Evolutionary conservation across 176 grass and related monocot genomes (phyloP).

Genomic region (Triticum timopheevii): DNA sequence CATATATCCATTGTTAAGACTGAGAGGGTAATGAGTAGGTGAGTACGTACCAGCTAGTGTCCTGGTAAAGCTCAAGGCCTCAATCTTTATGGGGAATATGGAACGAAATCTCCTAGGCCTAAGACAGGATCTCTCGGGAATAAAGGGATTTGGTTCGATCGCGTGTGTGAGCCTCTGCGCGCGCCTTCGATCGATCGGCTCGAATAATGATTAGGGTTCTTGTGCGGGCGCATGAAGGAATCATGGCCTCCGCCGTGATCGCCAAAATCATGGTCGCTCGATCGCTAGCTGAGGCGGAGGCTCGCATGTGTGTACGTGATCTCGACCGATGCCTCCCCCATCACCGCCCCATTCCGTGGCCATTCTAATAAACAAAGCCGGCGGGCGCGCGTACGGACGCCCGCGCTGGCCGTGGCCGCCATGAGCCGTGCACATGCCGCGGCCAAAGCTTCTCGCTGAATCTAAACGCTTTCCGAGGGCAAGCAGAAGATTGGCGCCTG

Average conservation of each 20-base stretch:
- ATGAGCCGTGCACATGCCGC: slow-evolving; percentile 41
- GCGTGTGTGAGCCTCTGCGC: neutral
- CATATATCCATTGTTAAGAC: neutral
- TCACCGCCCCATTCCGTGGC: slow-evolving; percentile 27
- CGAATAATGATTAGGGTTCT: slow-evolving; percentile 37
- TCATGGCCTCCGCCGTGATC: slow-evolving; percentile 8
- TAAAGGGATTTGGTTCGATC: slow-evolving; percentile 1
- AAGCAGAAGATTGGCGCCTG: slow-evolving; percentile 9
- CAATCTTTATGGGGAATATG: slow-evolving; percentile 1
- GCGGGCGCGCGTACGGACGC: slow-evolving; percentile 39
- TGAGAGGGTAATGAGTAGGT: neutral
- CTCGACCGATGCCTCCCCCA: slow-evolving; percentile 13
- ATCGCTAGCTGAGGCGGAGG: neutral
- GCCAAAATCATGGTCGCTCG: neutral
- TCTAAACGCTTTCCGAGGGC: neutral
- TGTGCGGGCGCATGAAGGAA: slow-evolving; percentile 21
- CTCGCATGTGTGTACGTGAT: slow-evolving; percentile 21
- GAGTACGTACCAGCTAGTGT: neutral
- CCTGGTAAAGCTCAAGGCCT: neutral
- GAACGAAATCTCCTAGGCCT: slow-evolving; percentile 13
- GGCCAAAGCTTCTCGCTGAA: slow-evolving; percentile 49
- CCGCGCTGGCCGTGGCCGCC: slow-evolving; percentile 15
- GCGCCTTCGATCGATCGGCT: neutral
- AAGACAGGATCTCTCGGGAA: slow-evolving; percentile 40
- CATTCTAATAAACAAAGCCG: slow-evolving; percentile 28